These are phyloP conservation scores for Ustilago crameri DNA, from an alignment of 1,284 basidiomycete species.

Conservation along the genomic window DNA sequence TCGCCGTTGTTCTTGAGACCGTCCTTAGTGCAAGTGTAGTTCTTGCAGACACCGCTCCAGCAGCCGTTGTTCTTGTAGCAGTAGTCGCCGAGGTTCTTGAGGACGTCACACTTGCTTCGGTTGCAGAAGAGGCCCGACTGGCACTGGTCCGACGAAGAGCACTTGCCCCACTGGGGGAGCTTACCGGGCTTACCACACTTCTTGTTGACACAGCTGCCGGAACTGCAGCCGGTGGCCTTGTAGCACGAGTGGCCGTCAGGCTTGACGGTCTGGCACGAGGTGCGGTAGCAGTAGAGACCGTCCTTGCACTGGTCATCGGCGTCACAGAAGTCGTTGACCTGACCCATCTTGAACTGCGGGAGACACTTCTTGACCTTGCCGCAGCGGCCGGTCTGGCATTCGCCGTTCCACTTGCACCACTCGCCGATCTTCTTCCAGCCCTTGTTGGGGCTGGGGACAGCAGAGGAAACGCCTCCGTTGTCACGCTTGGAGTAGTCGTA, in stretches of 20 bases:
- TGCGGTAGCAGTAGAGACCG: constrained; percentile 36
- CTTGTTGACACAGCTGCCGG: constrained; percentile 35
- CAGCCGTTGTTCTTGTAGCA: constrained; percentile 50
- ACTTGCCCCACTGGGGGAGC: constrained; percentile 3
- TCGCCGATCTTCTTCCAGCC: constrained; percentile 14
- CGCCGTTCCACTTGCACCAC: constrained; percentile 13
- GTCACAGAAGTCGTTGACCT: constrained; percentile 30
- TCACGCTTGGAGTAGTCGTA: constrained; percentile 39
- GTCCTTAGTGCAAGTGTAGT: too few species aligned
- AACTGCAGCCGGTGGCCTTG: constrained; percentile 37
- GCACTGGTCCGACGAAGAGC: constrained; percentile 41
- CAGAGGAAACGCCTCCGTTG: constrained; percentile 16
- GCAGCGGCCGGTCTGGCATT: constrained; percentile 36
- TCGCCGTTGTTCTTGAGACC: constrained; percentile 16
- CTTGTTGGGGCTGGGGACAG: constrained; percentile 4
- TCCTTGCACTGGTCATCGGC: constrained; percentile 30
- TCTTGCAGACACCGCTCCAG: constrained; percentile 26
- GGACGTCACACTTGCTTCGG: constrained; percentile 24
- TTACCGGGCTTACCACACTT: constrained; percentile 21
- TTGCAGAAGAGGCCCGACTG: constrained; percentile 21
- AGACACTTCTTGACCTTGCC: constrained; percentile 35
- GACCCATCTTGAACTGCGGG: constrained; percentile 12
- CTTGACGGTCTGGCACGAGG: constrained; percentile 36
- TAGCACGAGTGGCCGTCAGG: constrained; percentile 24
- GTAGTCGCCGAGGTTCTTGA: constrained; percentile 14